These are phyloP conservation scores for Cercospora zeae-maydis DNA, from an alignment of 2,329 filamentous ascomycete species.

Conservation along the genomic window DNA sequence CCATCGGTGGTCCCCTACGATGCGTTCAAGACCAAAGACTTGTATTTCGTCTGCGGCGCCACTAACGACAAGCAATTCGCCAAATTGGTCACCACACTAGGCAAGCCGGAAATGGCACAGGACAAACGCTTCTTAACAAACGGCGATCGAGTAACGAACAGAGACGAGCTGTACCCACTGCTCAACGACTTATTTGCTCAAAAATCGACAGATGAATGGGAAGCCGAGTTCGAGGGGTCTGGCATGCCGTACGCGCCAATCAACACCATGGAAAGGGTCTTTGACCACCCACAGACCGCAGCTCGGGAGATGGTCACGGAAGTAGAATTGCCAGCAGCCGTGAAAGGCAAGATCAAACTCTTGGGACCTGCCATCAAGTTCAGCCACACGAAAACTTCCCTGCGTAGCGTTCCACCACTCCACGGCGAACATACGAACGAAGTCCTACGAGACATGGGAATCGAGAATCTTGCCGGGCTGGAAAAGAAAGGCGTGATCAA, in stretches of 20 bases:
- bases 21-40: constrained; percentile 40
- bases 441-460: constrained; percentile 23
- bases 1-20: constrained; percentile 49
- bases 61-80: constrained; percentile 41
- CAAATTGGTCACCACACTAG: constrained; percentile 33
- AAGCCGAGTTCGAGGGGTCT: constrained; percentile 41
- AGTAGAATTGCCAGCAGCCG: constrained; percentile 17
- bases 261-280: constrained; percentile 46
- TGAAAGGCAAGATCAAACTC: constrained; percentile 20
- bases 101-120: constrained; percentile 27
- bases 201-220: constrained; percentile 44
- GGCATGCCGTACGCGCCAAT: constrained; percentile 48
- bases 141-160: constrained; percentile 32
- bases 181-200: constrained; percentile 36
- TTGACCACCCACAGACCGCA: constrained; percentile 44
- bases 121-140: constrained; percentile 34
- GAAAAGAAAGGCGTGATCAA: constrained; percentile 21
- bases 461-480: constrained; percentile 19
- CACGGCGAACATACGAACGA: constrained; percentile 31
- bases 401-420: constrained; percentile 26
- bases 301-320: constrained; percentile 36
- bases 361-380: constrained; percentile 30
- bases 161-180: constrained; percentile 36
- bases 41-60: constrained; percentile 27
- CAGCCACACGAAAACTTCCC: constrained; percentile 26